Conservation (phyloP, 2,329 filamentous ascomycete genomes). For the Balansia obtecta region DNA sequence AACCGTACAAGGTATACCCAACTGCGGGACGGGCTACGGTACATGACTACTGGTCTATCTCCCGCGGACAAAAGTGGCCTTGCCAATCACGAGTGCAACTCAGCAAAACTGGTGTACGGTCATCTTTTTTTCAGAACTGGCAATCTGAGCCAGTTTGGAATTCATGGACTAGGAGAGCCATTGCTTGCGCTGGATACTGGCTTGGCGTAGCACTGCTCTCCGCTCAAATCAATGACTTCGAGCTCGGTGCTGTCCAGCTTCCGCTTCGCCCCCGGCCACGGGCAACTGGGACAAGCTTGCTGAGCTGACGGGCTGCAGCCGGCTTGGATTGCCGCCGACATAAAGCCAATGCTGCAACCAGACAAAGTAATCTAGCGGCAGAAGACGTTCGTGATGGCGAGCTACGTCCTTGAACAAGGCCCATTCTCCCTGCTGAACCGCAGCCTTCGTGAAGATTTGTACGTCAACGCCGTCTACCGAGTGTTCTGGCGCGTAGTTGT, state of each 20-base stretch:
- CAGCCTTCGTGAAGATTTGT: conserved; percentile 6
- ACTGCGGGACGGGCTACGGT: too few relatives aligned
- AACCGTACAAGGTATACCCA: too few relatives aligned
- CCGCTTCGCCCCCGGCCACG: background rate
- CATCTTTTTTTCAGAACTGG: too few relatives aligned
- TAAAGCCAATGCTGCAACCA: conserved; percentile 8
- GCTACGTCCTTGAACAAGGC: conserved; percentile 6
- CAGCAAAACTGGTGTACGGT: too few relatives aligned
- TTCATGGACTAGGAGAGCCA: too few relatives aligned
- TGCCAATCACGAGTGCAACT: too few relatives aligned
- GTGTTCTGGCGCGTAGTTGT: background rate
- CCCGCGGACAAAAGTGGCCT: too few relatives aligned
- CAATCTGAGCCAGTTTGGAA: too few relatives aligned
- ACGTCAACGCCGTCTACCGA: background rate
- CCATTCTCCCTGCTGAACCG: conserved; percentile 1
- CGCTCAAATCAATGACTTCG: background rate
- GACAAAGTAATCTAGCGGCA: conserved; percentile 6
- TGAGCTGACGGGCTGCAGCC: background rate
- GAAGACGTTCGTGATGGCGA: background rate
- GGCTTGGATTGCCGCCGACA: background rate
- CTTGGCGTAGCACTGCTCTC: background rate
- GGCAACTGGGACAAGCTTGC: background rate
- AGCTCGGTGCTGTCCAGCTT: background rate
- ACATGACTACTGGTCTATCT: too few relatives aligned
- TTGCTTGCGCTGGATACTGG: too few relatives aligned